Evolutionary conservation across 2,329 filamentous ascomycete genomes (phyloP).

Genomic region (Exophiala aquamarina): DNA sequence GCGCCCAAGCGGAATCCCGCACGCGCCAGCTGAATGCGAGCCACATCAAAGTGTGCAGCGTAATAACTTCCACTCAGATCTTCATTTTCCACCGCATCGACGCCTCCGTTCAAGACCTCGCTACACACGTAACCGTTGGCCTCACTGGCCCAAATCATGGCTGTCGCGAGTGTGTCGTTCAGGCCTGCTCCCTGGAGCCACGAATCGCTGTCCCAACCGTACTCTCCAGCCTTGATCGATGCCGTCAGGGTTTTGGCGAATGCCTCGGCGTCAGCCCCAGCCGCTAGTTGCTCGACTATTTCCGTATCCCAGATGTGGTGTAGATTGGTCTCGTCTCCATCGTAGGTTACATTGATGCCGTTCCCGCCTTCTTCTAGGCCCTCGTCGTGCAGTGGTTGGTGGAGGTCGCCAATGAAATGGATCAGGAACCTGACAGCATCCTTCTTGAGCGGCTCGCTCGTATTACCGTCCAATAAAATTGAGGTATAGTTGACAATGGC

Average conservation of each 20-base stretch:
- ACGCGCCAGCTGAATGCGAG: conserved; percentile 62
- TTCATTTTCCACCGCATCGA: conserved; percentile 56
- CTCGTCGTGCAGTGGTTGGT: conserved; percentile 67
- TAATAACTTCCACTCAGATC: conserved; percentile 23
- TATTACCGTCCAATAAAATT: conserved; percentile 40
- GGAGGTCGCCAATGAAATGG: conserved; percentile 67
- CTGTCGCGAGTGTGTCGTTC: conserved; percentile 38
- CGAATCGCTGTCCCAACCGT: conserved; percentile 13
- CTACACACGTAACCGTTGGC: conserved; percentile 63
- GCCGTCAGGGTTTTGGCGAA: conserved; percentile 58
- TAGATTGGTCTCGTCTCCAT: conserved; percentile 59
- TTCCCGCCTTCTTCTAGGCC: conserved; percentile 67
- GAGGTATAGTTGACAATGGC: conserved; percentile 52
- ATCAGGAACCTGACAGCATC: conserved; percentile 49
- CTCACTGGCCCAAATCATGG: conserved; percentile 56
- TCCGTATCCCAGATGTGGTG: conserved; percentile 72
- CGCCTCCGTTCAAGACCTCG: conserved; percentile 63
- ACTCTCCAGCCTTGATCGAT: conserved; percentile 39
- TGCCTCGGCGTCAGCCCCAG: conserved; percentile 44
- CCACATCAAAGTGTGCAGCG: conserved; percentile 19
- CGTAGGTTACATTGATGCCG: conserved; percentile 65
- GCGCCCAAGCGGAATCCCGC: conserved; percentile 68
- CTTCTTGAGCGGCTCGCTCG: conserved; percentile 31
- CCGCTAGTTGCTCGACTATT: conserved; percentile 42
- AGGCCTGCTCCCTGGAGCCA: conserved; percentile 10